Percentiles rank a stretch among this genome's conserved stretches.
phyloP scores from a whole-genome alignment of 2,329 filamentous ascomycete species.

The Aspergillus terreus region DNA sequence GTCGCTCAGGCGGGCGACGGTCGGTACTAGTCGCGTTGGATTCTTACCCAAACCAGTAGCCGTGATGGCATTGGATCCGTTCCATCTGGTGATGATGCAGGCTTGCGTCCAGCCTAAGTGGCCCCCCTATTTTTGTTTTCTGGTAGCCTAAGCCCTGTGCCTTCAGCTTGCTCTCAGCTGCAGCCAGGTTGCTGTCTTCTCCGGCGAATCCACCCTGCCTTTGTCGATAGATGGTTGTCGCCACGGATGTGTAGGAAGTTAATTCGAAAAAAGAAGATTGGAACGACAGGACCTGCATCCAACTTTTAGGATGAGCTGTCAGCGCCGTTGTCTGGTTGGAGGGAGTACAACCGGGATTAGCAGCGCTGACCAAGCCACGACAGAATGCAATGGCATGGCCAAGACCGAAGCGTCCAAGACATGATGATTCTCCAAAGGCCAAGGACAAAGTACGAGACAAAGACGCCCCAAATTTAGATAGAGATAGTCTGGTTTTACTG shows the following conservation, averaged over 20 bases:
- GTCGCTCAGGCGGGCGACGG: neutral
- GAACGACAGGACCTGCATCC: neutral
- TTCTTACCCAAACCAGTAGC: conserved; percentile 15
- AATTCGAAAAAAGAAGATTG: neutral
- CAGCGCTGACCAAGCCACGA: too few relatives aligned
- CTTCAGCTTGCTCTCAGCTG: neutral
- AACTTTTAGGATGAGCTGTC: too few relatives aligned
- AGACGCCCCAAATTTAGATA: neutral
- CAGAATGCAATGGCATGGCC: too few relatives aligned
- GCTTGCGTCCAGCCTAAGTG: conserved; percentile 4
- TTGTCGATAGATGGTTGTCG: neutral
- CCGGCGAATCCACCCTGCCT: neutral
- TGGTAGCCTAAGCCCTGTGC: neutral
- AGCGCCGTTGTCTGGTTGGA: too few relatives aligned
- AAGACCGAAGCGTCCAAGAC: too few relatives aligned
- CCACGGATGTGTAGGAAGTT: neutral
- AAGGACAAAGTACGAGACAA: neutral
- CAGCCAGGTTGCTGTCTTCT: neutral
- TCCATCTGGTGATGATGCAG: conserved; percentile 8
- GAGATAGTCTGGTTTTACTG: neutral
- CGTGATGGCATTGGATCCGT: conserved; percentile 6
- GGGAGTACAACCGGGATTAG: too few relatives aligned
- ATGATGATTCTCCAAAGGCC: neutral
- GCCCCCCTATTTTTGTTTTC: neutral
- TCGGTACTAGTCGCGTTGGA: too few relatives aligned